A percentile compares a stretch with the other conserved stretches of the same genome.
Conservation (phyloP, 2,329 filamentous ascomycete genomes). For the Colletotrichum gloeosporioides region DNA sequence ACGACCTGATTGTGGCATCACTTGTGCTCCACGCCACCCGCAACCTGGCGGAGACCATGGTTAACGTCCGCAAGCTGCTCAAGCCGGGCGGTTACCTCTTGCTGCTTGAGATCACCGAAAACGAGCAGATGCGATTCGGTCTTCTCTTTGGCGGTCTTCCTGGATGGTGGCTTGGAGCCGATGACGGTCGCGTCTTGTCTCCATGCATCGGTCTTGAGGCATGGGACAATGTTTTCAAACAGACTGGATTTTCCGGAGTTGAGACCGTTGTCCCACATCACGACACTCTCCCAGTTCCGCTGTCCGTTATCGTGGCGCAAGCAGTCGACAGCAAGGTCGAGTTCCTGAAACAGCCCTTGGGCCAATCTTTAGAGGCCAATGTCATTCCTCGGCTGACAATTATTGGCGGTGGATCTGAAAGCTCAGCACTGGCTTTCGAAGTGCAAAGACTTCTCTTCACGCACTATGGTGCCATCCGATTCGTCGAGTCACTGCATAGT, state of each 20-base stretch:
- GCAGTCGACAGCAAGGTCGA: conserved; percentile 14
- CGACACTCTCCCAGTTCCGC: not conserved
- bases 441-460: not conserved
- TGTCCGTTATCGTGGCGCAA: conserved; percentile 27
- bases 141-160: conserved; percentile 29
- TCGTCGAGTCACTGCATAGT: not conserved
- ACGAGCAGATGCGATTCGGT: conserved; percentile 17
- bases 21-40: conserved; percentile 33
- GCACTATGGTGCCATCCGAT: not conserved
- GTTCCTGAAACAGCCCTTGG: not conserved
- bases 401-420: not conserved
- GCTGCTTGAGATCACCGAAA: not conserved
- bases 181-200: conserved; percentile 22
- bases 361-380: not conserved
- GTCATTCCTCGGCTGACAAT: not conserved
- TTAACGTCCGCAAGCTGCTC: conserved; percentile 29
- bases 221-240: not conserved
- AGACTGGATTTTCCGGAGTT: conserved; percentile 9
- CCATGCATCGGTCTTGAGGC: not conserved
- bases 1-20: conserved; percentile 33
- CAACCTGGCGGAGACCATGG: conserved; percentile 24
- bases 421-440: not conserved
- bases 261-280: not conserved
- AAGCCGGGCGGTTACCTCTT: conserved; percentile 33
- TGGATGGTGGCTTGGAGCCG: conserved; percentile 31